Evolutionary conservation across 768 basidiomycete genomes (phyloP).

Genomic region (Leccinum rimulosum): DNA sequence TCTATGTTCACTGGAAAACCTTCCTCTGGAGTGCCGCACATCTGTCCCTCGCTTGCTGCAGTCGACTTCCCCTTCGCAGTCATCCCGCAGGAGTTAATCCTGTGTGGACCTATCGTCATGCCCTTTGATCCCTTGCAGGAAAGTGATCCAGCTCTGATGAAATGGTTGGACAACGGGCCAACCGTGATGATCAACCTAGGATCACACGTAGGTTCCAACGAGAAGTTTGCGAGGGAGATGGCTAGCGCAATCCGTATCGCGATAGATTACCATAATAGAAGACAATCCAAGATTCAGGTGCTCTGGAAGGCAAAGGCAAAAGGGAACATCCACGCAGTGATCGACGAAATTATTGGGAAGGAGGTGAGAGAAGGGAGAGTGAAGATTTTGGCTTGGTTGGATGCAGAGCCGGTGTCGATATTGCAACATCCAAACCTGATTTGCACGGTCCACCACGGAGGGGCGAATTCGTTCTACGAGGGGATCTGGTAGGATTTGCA

Average conservation of each 20-base stretch:
- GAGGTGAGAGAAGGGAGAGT: slow-evolving; percentile 10
- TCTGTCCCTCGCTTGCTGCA: slow-evolving; percentile 7
- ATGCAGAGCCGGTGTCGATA: slow-evolving; percentile 13
- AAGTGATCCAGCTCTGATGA: slow-evolving; percentile 4
- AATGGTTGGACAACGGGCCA: slow-evolving; percentile 13
- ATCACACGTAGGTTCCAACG: neutral
- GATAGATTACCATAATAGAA: slow-evolving; percentile 1
- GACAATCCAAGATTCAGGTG: slow-evolving; percentile 4
- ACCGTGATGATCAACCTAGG: slow-evolving; percentile 17
- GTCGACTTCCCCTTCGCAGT: slow-evolving; percentile 2
- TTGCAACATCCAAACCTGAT: slow-evolving; percentile 7
- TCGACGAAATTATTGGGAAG: slow-evolving; percentile 4
- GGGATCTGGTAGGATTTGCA: neutral
- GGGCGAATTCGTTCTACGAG: slow-evolving; percentile 8
- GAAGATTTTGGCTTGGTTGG: slow-evolving; percentile 11
- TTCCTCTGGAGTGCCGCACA: neutral
- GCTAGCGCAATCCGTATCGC: slow-evolving; percentile 7
- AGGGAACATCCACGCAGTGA: neutral
- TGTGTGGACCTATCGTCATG: slow-evolving; percentile 10
- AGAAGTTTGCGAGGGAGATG: neutral
- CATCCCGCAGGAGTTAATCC: slow-evolving; percentile 5
- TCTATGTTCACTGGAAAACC: neutral
- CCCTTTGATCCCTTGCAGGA: slow-evolving; percentile 13
- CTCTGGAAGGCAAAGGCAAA: slow-evolving; percentile 31
- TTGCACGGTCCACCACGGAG: slow-evolving; percentile 5